Base-by-base conservation (phyloP, 2,329 filamentous ascomycete species). In the Claviceps fusiformis region DNA sequence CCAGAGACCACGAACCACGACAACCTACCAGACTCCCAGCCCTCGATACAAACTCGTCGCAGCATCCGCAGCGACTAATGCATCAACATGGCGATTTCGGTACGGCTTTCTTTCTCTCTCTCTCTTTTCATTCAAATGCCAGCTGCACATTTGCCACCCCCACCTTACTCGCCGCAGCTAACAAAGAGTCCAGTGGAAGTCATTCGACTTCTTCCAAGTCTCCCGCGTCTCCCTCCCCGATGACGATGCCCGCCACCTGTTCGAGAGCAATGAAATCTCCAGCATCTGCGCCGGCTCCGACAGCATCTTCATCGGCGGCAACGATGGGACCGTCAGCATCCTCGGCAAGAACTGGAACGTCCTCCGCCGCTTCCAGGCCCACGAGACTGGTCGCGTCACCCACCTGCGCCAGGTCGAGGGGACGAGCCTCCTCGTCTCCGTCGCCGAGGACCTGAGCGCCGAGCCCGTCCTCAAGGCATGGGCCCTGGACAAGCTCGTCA, bases 121-220 rank as follows among this genome's bases (percentile, higher is more conserved):
- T 33, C 31, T 8, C 31, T 33, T 33, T 33, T 33, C 31, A 4
- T n/a, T n/a, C n/a, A n/a, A 33, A 33, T 33, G 4, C 31, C 5
- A 33, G 31, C 31, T 33, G 31, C 35, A 8, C 35, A 37, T 37
- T 8, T 10, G 9, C 35, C 35, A 37, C 35, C n/a, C n/a, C n/a
- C n/a, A n/a, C n/a, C n/a, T n/a, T n/a, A 2, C 27, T 10, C 24
- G 24, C 27, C 46, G 15, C 37, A 31, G 24, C 39, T 52, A 5
- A 52, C 50, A 17, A 50, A 5, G 27, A 9, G 24, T 19, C 17
- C 62, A 95, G 92, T 97, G 93, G 92, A 96, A 96, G 87, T 85
- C 87, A 63, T 98, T 98, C 76, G 91, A 95, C 79, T 98, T 98
- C 84, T 97, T 98, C 81, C 89, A 96, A 73, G 89, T 95, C 70